Base-by-base conservation (phyloP, 257 asterid species). In the Fraxinus americana region DNA sequence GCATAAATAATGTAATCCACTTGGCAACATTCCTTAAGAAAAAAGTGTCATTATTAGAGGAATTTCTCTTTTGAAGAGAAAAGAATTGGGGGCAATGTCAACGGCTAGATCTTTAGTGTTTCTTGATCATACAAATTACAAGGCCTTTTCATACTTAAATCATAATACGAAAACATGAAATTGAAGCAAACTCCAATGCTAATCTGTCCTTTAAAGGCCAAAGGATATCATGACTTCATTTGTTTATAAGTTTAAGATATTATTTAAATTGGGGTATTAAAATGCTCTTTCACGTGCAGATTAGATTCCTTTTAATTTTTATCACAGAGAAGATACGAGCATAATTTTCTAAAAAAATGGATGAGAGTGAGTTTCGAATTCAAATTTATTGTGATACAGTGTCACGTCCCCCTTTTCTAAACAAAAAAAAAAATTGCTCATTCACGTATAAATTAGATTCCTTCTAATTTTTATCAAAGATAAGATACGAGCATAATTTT, bases 81-180 rank as follows among this genome's bases (percentile, higher is more conserved):
- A 82, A 84, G 50, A 35, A 70, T 65, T 52, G 67, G 45, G 74
- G 45, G 74, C 77, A 86, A 81, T 83, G 91, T 88, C 92, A 88
- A 90, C 72, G 92, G 88, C 34, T 65, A 71, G 84, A 87, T 88
- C 85, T 81, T 81, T 82, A 77, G 73, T 89, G 93, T 87, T 85
- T 71, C 83, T 79, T 80, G 70, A 83, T 79, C 86, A 81, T 77
- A 74, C 52, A 65, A 67, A 16, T 41, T 23, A 61, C 17, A 19
- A 77, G 23, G 63, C 78, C 66, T 80, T 78, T 63, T 79, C 75
- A 73, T 57, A 80, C 74, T 70, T 77, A 32, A 36, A 7, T 59
- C 35, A 73, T 35, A 35, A 50, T 71, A 45, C 63, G 74, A 71
- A 36, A 69, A 39, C 69, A 25, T 63, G 69, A 63, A 27, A 63